Evolutionary conservation across 2,329 filamentous ascomycete genomes (phyloP), one percentile per base, ranked within the genome.

Genomic region (Sphaerostilbella broomeana): DNA sequence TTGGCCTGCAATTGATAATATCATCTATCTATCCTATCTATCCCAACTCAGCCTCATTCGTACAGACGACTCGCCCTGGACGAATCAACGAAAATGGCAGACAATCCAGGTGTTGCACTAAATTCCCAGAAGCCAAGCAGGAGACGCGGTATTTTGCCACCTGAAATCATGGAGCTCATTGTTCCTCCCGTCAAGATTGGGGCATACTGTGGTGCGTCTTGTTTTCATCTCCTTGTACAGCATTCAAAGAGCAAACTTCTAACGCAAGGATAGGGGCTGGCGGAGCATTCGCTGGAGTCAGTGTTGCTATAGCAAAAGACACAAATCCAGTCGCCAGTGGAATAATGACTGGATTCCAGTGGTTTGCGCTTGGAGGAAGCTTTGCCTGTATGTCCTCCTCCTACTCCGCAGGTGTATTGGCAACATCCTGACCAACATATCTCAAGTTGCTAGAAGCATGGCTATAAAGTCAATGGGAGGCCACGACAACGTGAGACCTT

Each of bases 371-470:
- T 26, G 86, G 86, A 24, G 77, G 75, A 32, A 84, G 77, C 12
- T 95, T 81, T 57, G 90, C 81, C 72, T 81, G 83, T 80, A 68
- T 54, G 76, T 62, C 28, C n/a, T n/a, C n/a, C n/a, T n/a, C n/a
- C n/a, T n/a, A n/a, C n/a, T n/a, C n/a, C n/a, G n/a, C n/a, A n/a
- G n/a, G n/a, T n/a, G n/a, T n/a, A n/a, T n/a, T n/a, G n/a, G n/a
- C n/a, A n/a, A 2, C 16, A 17, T 22, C 24, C 36, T 18, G 18
- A 43, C 16, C 29, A 19, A 1, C 21, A 18, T 15, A 27, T 11
- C 25, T 22, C 9, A 42, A 79, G 75, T 70, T 15, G 67, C 73
- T 3, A 65, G 72, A 48, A 58, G 60, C 13, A 53, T 71, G 16
- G 57, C 70, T 48, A 57, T 73, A 49, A 62, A 68, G 43, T 58